Evolutionary conservation across 2,329 filamentous ascomycete genomes (phyloP), one percentile per base, ranked within the genome.

Genomic region (Escovopsis sp.): DNA sequence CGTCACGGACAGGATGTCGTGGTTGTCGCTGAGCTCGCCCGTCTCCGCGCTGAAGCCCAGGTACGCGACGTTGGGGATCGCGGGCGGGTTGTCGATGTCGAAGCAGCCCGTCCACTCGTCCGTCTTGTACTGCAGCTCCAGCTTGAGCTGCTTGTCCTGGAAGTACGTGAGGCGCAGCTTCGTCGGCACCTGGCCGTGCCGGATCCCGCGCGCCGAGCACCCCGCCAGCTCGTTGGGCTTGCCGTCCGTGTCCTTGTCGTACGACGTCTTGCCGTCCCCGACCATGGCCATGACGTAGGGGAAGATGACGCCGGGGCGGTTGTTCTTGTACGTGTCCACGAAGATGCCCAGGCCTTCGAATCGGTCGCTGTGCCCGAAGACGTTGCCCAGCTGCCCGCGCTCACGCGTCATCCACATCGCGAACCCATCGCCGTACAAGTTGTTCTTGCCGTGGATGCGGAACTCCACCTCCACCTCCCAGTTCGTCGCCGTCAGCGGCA

Each of bases 281-380:
- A 86, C 68, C 90, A 96, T 96, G 43, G 87, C 88, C 87, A 96
- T 94, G 50, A 98, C 80, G 54, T 94, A 94, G 34, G 90, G 90
- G 61, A 98, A 98, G 32, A 94, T 82, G 29, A 85, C 80, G 30
- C 90, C 90, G 1, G 90, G 88, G 12, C 90, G 77, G 65, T 94
- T 94, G 67, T 98, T 98, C 76, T 98, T 98, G 70, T 98, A 98
- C 31, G 90, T 98, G 56, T 98, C 90, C 62, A 98, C 74, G 65
- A 94, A 96, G 58, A 98, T 71, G 36, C 86, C 90, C 32, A 98
- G 70, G 4, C 90, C 90, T 57, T 98, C 88, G 48, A 96, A 98
- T 44, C 74, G 74, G 61, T 98, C 88, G 21, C 70, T 67, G 46
- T 78, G 79, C 34, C 90, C 90, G 58, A 98, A 98, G 27, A 98